Base-by-base conservation (phyloP, 2,329 filamentous ascomycete genomes). In the Lasiodiplodia theobromae region DNA sequence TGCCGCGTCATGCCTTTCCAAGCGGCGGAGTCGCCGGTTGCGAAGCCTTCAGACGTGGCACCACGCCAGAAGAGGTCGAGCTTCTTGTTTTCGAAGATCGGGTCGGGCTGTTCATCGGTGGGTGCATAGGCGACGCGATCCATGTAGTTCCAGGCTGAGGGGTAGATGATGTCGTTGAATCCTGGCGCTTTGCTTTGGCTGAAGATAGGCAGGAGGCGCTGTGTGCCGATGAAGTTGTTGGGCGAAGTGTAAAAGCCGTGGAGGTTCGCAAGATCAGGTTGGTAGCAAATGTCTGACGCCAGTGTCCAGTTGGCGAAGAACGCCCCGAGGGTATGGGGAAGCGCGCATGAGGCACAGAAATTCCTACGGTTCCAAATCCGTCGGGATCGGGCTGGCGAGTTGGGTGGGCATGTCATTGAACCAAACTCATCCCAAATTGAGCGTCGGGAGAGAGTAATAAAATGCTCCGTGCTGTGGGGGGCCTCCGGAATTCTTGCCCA, bases 81-180 rank as follows among this genome's bases (percentile, higher is more conserved):
- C 54, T 86, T 82, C 73, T 94, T 93, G 58, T 88, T 81, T 0
- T 80, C 74, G 71, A 92, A 94, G 0, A 79, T 76, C 6, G 76
- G 76, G 71, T 89, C 87, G 0, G 85, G 86, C 62, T 82, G 77
- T 18, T 84, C 82, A 3, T 85, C 79, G 1, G 85, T 83, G 31
- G 86, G 85, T 0, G 80, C 74, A 63, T 87, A 87, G 70, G 80
- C 79, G 14, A 83, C 83, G 74, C 88, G 88, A 69, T 87, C 85
- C 69, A 87, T 78, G 71, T 89, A 89, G 72, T 88, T 88, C 86
- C 86, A 88, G 0, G 86, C 78, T 73, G 85, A 82, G 0, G 93
- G 92, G 65, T 94, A 91, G 25, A 94, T 79, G 40, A 96, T 92
- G 75, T 96, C 93, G 71, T 86, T 88, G 79, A 92, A 95, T 4